Evolutionary conservation across 257 asterid genomes (phyloP), one percentile per base, ranked within the genome.

Genomic region (Lycium barbarum): DNA sequence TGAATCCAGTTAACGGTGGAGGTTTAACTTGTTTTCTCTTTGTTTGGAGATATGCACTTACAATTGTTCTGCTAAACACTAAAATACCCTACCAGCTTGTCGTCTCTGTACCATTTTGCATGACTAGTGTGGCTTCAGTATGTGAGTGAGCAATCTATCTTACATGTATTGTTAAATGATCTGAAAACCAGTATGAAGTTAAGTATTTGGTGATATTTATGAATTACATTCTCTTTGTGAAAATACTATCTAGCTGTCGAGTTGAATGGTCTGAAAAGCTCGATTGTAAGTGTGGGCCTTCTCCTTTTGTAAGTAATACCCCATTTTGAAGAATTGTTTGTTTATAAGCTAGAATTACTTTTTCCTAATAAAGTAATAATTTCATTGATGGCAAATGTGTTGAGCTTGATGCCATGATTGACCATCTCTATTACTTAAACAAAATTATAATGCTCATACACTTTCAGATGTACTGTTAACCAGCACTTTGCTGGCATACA

Each of bases 21-120:
- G 79, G 55, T 49, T 65, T 82, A 51, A 15, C 68, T 83, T 17
- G 80, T 53, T 83, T 45, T 59, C 35, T 87, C 81, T 86, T 65
- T 63, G 47, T 82, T 82, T 80, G 81, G 80, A 55, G 65, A 84
- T 84, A 78, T 55, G 83, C 80, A 58, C 83, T 85, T 83, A 33
- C 54, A 83, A 84, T 55, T 85, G 84, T 84, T 73, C 86, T 66
- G 72, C 43, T 26, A 49, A 54, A 83, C 65, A 38, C 62, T 49
- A 49, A 71, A 47, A 22, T 83, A 59, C 14, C 66, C 58, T 26
- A 80, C 81, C 54, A 49, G 13, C 33, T 68, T 87, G 78, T 68
- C 62, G 17, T 85, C 65, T 78, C 20, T 63, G 51, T 68, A 83
- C 63, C 61, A 81, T 66, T 84, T 59, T 83, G 66, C 49, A 84